A percentile compares a stretch with the other conserved stretches of the same genome.
These are phyloP conservation scores for Diaporthe ilicicola DNA, from an alignment of 2,329 filamentous ascomycete species.

Conservation along the genomic window DNA sequence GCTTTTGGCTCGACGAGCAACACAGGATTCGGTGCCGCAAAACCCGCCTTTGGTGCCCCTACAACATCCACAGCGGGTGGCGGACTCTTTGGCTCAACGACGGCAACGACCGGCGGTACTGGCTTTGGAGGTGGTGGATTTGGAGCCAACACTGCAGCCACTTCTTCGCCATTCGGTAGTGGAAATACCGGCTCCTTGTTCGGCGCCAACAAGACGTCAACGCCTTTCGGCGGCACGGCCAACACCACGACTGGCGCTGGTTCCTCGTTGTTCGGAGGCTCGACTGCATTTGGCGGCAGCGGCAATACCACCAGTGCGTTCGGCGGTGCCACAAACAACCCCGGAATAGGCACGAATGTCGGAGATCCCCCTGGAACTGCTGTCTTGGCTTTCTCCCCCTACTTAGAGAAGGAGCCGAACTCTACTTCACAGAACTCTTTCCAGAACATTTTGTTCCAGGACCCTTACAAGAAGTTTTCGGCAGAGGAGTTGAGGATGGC, in stretches of 20 bases:
- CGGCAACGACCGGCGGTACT: slow-evolving; percentile 47
- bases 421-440: slow-evolving; percentile 68
- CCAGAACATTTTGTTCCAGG: slow-evolving; percentile 82
- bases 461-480: slow-evolving; percentile 87
- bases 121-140: slow-evolving; percentile 54
- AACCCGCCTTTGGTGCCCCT: slow-evolving; percentile 64
- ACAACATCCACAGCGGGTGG: slow-evolving; percentile 49
- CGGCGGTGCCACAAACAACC: slow-evolving; percentile 53
- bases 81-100: slow-evolving; percentile 55
- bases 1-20: slow-evolving; percentile 48
- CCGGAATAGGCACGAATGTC: slow-evolving; percentile 59
- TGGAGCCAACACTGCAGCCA: slow-evolving; percentile 43
- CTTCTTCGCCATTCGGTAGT: slow-evolving; percentile 49
- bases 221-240: slow-evolving; percentile 50
- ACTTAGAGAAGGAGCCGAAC: slow-evolving; percentile 77
- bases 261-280: slow-evolving; percentile 57
- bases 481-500: slow-evolving; percentile 83
- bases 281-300: slow-evolving; percentile 48
- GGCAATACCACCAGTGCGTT: slow-evolving; percentile 50
- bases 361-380: slow-evolving; percentile 75
- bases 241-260: slow-evolving; percentile 47
- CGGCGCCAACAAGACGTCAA: slow-evolving; percentile 57
- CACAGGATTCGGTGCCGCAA: slow-evolving; percentile 48
- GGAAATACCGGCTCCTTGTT: slow-evolving; percentile 57
- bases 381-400: slow-evolving; percentile 72